Evolutionary conservation across 176 grass and related monocot genomes (phyloP), one percentile per base, ranked within the genome.

Genomic region (Zoysia japonica): DNA sequence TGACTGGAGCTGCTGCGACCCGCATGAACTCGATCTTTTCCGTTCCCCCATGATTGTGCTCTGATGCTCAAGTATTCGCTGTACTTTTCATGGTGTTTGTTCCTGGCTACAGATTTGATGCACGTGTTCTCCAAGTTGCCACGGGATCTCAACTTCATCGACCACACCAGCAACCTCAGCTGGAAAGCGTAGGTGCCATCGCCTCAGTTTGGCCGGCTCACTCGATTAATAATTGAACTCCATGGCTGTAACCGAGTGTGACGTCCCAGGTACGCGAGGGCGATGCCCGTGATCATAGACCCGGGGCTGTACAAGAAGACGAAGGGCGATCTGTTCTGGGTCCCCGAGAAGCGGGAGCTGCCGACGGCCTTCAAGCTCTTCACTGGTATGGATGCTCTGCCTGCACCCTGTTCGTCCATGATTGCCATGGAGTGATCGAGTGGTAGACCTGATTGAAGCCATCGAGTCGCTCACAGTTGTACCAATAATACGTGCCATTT

Each of bases 351-450:
- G 83, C 75, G 93, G 68, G 90, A 88, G 78, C 51, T 97, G 56
- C 93, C 93, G 11, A 97, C 93, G 4, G 90, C 93, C 11, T 97
- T 97, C 80, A 90, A 97, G 10, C 93, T 97, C 28, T 97, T 97
- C 84, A 92, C 90, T 37, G 93, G 93, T 96, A 83, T 5, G 35
- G 7, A 61, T 35, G 35, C 15, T 14, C 14, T 61, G 38, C n/a
- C 45, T 47, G 9, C 47, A 49, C 9, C 50, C 56, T 78, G 11
- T 63, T 44, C 19, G 11, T 20, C 11, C 71, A 12, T 69, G 57
- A 51, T 9, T 42, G 5, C 35, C 17, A 57, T n/a, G 65, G 36
- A 10, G 2, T 64, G 45, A 38, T 63, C 28, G 28, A 28, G 28
- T 28, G 28, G 28, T 44, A 15, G 11, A 79, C 35, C 35, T 51